Evolutionary conservation across 805 yeast species (phyloP), one percentile per base, ranked within the genome.

Genomic region (Myxozyma melibiosi): DNA sequence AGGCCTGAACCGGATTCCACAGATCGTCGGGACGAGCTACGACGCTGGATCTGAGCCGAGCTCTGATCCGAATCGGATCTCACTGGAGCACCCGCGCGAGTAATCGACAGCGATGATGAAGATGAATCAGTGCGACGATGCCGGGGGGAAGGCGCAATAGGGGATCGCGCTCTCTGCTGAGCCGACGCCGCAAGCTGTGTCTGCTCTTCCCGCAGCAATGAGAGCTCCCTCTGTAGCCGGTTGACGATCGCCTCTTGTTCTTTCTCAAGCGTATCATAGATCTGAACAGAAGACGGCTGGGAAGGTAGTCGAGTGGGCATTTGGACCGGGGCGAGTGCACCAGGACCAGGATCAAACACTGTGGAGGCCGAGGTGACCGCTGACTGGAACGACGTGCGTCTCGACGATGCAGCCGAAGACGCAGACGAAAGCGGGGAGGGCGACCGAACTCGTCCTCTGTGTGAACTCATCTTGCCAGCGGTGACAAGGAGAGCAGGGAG

Each of bases 221-320:
- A 75, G 34, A 86, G 84, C 67, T 85, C 89, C 52, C 80, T 78
- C 82, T 84, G 84, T 40, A 85, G 72, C 68, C 78, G 80, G 66
- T 85, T 72, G 18, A 85, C 90, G 24, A 85, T 83, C 2, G 87
- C 88, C 66, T 86, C 91, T 68, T 86, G 90, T 70, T 86, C 90
- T 51, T 83, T 76, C 65, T 86, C 91, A 84, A 86, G 58, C 20
- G 68, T 67, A 50, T 70, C 74, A 44, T 58, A 67, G 2, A 70
- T 81, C 34, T 68, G 62, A 22, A 45, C 57, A 7, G 61, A 49
- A 20, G 56, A 48, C 27, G 60, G 62, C 46, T 49, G 62, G 4
- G 62, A 39, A 4, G 62, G 62, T 25, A 58, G 42, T 33, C 62
- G 40, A n/a, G 37, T 41, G 13, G 62, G 62, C 38, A 58, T 35